These are phyloP conservation scores for Fusarium solani-melongenae DNA, from an alignment of 2,329 filamentous ascomycete genomes.

Conservation along the genomic window DNA sequence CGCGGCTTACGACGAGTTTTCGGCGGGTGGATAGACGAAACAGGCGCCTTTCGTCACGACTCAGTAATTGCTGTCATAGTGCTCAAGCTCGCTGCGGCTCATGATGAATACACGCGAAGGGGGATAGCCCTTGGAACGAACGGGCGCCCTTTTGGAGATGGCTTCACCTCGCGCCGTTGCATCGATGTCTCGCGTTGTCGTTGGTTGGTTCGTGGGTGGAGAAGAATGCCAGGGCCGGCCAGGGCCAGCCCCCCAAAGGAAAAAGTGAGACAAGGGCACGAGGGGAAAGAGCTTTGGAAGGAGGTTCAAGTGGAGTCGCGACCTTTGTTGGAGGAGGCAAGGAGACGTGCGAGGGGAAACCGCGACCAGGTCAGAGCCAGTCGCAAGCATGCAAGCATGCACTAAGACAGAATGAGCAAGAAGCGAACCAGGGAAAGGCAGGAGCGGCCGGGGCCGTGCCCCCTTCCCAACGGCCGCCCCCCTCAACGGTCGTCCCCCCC, in stretches of 20 bases:
- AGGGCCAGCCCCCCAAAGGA: slow-evolving; percentile 16
- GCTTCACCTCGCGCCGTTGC: slow-evolving; percentile 39
- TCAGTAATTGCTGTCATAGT: slow-evolving; percentile 20
- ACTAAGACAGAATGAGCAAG: slow-evolving; percentile 32
- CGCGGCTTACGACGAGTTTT: not conserved
- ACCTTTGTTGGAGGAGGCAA: slow-evolving; percentile 26
- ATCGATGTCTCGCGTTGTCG: slow-evolving; percentile 39
- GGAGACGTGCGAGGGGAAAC: slow-evolving; percentile 28
- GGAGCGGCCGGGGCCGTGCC: slow-evolving; percentile 43
- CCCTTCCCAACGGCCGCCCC: slow-evolving; percentile 44
- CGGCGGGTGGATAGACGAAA: slow-evolving; percentile 17
- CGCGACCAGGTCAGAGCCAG: slow-evolving; percentile 18
- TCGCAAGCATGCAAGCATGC: slow-evolving; percentile 20
- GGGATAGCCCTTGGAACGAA: slow-evolving; percentile 16
- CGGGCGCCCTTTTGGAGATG: slow-evolving; percentile 39
- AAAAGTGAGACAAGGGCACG: slow-evolving; percentile 38
- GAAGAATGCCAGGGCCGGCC: slow-evolving; percentile 32
- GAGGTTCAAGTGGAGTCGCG: slow-evolving; percentile 7
- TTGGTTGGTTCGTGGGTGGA: slow-evolving; percentile 42
- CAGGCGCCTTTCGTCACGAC: slow-evolving; percentile 19
- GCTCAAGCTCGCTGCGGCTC: slow-evolving; percentile 15
- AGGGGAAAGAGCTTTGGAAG: slow-evolving; percentile 28
- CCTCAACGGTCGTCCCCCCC: slow-evolving; percentile 41
- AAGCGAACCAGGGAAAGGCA: slow-evolving; percentile 39
- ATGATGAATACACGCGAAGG: slow-evolving; percentile 28